Conservation (phyloP, 768 basidiomycete genomes). For the Podaxis sp. region DNA sequence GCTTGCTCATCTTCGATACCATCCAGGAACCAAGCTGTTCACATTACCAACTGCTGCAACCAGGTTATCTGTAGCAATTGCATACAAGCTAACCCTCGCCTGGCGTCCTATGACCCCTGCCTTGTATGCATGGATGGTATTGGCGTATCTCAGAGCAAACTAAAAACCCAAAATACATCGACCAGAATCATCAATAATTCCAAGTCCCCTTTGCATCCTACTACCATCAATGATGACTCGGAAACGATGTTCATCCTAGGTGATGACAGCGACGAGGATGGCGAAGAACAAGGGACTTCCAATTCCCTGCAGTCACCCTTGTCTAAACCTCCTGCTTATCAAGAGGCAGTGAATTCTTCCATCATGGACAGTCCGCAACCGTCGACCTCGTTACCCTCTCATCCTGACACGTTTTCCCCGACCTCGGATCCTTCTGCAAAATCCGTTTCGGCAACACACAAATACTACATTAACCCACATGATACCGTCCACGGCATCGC, state of each 20-base stretch:
- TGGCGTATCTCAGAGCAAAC: constrained; percentile 29
- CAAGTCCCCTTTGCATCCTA: constrained; percentile 18
- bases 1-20: constrained; percentile 63
- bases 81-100: constrained; percentile 56
- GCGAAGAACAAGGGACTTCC: constrained; percentile 27
- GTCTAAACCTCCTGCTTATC: constrained; percentile 12
- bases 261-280: constrained; percentile 56
- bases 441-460: constrained; percentile 16
- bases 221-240: constrained; percentile 42
- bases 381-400: not conserved
- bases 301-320: not conserved
- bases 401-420: not conserved
- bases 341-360: constrained; percentile 3
- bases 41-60: constrained; percentile 62
- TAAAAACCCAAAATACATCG: constrained; percentile 7
- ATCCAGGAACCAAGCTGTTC: constrained; percentile 28
- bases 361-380: not conserved
- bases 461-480: constrained; percentile 53
- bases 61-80: constrained; percentile 67
- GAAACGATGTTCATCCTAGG: constrained; percentile 66
- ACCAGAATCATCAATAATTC: constrained; percentile 4
- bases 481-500: constrained; percentile 71
- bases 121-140: constrained; percentile 65
- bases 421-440: not conserved
- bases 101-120: constrained; percentile 71